A percentile compares a stretch with the other conserved stretches of the same genome.
These are phyloP conservation scores for Auriscalpium orientale DNA, from an alignment of 768 basidiomycete genomes.

Conservation along the genomic window DNA sequence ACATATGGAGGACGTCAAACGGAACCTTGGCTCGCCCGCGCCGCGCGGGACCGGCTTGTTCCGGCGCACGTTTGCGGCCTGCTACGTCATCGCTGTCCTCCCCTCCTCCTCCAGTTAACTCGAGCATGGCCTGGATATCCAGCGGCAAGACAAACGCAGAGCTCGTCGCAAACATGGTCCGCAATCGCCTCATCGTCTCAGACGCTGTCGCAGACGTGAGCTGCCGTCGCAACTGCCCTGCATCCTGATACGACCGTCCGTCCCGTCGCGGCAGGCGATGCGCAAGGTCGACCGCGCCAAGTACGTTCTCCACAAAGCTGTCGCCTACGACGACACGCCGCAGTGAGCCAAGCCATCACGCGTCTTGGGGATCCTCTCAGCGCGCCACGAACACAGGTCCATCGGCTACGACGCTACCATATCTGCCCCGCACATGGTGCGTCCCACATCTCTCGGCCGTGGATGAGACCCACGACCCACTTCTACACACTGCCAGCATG, in stretches of 20 bases:
- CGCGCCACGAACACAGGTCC: slow-evolving; percentile 19
- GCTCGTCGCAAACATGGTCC: slow-evolving; percentile 61
- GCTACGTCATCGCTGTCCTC: neutral
- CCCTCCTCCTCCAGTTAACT: neutral
- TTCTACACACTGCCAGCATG: slow-evolving; percentile 45
- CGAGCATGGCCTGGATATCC: slow-evolving; percentile 76
- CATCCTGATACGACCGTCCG: neutral
- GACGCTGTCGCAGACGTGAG: slow-evolving; percentile 50
- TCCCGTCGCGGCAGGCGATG: slow-evolving; percentile 31
- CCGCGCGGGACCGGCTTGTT: too few species aligned
- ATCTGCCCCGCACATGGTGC: slow-evolving; percentile 93
- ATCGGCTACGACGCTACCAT: slow-evolving; percentile 90
- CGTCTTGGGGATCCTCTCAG: neutral
- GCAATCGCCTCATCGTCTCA: slow-evolving; percentile 46
- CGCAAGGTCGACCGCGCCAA: slow-evolving; percentile 37
- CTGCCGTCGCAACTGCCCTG: neutral
- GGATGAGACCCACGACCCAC: neutral
- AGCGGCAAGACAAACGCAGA: slow-evolving; percentile 62
- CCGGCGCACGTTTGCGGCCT: too few species aligned
- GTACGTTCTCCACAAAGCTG: slow-evolving; percentile 30
- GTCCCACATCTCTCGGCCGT: neutral
- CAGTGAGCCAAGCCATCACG: slow-evolving; percentile 23
- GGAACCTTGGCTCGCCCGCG: too few species aligned
- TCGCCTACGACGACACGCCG: slow-evolving; percentile 46
- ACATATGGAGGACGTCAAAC: too few species aligned